Conservation (phyloP, 495 filamentous ascomycete genomes). For the Polyplosphaeria fusca region DNA sequence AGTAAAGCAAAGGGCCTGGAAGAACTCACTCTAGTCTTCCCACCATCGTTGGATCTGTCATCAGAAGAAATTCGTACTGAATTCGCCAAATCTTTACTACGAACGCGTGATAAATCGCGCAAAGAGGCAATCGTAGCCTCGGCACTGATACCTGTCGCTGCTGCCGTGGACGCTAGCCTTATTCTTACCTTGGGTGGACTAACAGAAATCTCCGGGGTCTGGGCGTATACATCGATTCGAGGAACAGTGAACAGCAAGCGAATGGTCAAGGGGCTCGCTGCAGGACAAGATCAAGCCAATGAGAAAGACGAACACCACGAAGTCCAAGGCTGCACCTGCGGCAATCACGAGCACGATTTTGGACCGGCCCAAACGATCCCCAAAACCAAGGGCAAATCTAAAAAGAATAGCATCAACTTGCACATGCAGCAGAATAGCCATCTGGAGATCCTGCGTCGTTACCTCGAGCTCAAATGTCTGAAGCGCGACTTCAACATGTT, state of each 20-base stretch:
- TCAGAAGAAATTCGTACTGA: slow-evolving; percentile 40
- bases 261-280: slow-evolving; percentile 11
- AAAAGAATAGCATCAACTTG: slow-evolving; percentile 11
- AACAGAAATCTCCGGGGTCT: slow-evolving; percentile 40
- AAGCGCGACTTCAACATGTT: slow-evolving; percentile 22
- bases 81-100: slow-evolving; percentile 41
- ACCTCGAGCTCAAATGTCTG: slow-evolving; percentile 21
- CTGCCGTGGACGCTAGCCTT: slow-evolving; percentile 38
- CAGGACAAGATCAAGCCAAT: background rate
- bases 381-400: background rate
- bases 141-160: slow-evolving; percentile 40
- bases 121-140: slow-evolving; percentile 43
- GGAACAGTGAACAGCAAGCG: slow-evolving; percentile 37
- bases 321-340: slow-evolving; percentile 22
- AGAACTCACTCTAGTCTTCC: slow-evolving; percentile 37
- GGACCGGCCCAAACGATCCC: background rate
- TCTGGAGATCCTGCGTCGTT: slow-evolving; percentile 17
- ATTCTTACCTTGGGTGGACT: slow-evolving; percentile 42
- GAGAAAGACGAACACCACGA: background rate
- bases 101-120: slow-evolving; percentile 42
- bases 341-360: slow-evolving; percentile 20
- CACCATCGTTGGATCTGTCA: slow-evolving; percentile 31
- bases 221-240: slow-evolving; percentile 42
- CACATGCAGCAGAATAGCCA: slow-evolving; percentile 9
- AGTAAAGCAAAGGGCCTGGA: slow-evolving; percentile 8